Conservation (phyloP, 805 yeast genomes). For the Suhomyces pyralidae region DNA sequence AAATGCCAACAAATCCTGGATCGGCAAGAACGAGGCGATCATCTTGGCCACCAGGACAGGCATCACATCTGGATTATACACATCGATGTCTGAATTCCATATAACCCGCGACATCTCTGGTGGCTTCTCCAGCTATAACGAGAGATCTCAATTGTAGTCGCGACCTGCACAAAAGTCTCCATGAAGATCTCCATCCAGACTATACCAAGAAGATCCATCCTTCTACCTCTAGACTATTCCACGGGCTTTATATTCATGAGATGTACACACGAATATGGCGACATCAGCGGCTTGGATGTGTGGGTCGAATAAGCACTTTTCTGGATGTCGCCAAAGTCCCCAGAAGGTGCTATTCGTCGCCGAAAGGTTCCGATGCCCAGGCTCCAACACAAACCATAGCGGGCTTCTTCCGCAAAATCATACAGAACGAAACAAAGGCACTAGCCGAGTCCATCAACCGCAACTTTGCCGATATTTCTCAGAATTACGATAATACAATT, state of each 20-base stretch:
- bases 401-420: constrained; percentile 6
- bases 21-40: constrained; percentile 31
- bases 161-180: not conserved
- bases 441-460: constrained; percentile 8
- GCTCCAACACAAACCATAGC: constrained; percentile 1
- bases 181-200: no score
- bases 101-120: constrained; percentile 41
- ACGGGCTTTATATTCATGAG: not conserved
- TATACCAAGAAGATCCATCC: no score
- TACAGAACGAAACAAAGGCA: constrained; percentile 11
- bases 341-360: not conserved
- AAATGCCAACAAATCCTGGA: constrained; percentile 39
- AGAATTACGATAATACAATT: not conserved
- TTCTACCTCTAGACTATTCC: no score
- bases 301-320: not conserved
- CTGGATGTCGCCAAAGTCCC: not conserved
- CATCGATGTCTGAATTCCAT: constrained; percentile 47
- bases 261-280: constrained; percentile 3
- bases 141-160: not conserved
- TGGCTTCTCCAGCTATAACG: not conserved
- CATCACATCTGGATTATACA: constrained; percentile 34
- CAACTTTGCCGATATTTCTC: constrained; percentile 1
- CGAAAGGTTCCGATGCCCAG: not conserved
- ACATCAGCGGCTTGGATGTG: not conserved
- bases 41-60: constrained; percentile 37